phyloP scores from a whole-genome alignment of 768 basidiomycete species.

The Boletellus sp. region DNA sequence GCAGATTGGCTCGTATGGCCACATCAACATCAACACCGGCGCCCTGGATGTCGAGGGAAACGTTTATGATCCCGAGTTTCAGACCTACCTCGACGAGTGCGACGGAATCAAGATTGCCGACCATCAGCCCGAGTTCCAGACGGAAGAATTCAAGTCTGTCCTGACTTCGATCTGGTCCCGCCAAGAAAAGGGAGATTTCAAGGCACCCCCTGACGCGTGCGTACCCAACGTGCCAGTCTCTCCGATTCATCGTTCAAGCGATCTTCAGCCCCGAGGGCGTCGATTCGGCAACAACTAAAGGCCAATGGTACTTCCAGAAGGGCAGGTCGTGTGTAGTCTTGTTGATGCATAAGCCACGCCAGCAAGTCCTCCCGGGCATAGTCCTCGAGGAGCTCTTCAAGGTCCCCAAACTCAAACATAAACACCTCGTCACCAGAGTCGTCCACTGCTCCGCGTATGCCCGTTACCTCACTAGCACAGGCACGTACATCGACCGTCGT shows the following conservation, averaged over 20 bases:
- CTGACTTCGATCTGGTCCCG: conserved; percentile 6
- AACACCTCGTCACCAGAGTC: conserved; percentile 21
- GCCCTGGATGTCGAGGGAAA: conserved; percentile 27
- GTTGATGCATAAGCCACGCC: conserved; percentile 20
- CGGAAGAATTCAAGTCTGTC: conserved; percentile 1
- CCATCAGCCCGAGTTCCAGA: conserved; percentile 11
- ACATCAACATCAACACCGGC: conserved; percentile 25
- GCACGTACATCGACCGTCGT: background rate
- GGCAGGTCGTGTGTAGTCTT: conserved; percentile 22
- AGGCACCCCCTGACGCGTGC: conserved; percentile 7
- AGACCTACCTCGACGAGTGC: conserved; percentile 12
- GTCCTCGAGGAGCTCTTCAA: conserved; percentile 22
- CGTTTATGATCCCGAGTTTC: conserved; percentile 16
- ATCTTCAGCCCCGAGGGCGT: conserved; percentile 11
- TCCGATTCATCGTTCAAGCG: background rate
- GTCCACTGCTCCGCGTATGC: conserved; percentile 24
- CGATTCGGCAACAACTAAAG: conserved; percentile 25
- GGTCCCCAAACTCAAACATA: conserved; percentile 20
- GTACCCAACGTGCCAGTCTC: too few relatives aligned
- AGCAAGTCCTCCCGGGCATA: conserved; percentile 1
- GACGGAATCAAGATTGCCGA: conserved; percentile 19
- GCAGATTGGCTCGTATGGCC: conserved; percentile 31
- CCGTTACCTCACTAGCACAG: conserved; percentile 16
- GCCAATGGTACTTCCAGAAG: conserved; percentile 21
- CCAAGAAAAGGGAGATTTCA: conserved; percentile 10